Percentiles rank a stretch among this genome's conserved stretches.
Evolutionary conservation across 306 rosid genomes (phyloP).

Genomic region (Corylus avellana): DNA sequence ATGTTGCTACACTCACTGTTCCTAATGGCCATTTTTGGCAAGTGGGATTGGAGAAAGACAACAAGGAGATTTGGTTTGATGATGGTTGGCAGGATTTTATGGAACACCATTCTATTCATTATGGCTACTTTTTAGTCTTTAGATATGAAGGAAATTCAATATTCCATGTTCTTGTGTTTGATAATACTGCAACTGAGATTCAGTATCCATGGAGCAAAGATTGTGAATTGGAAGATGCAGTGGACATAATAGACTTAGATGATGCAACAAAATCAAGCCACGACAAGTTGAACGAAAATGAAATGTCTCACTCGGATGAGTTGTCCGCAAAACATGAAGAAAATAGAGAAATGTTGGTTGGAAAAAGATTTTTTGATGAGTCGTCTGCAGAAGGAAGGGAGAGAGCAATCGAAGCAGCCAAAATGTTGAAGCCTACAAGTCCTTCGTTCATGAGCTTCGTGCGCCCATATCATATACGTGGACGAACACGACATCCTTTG

Average conservation of each 20-base stretch:
- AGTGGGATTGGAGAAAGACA: constrained; percentile 11
- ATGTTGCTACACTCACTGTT: not conserved
- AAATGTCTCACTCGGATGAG: not conserved
- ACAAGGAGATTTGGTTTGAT: constrained; percentile 11
- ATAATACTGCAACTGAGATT: constrained; percentile 21
- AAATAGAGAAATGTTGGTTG: not conserved
- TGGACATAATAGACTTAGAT: not conserved
- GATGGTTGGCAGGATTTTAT: constrained; percentile 16
- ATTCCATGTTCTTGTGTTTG: constrained; percentile 17
- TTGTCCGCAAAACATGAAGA: not conserved
- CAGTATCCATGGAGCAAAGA: constrained; percentile 12
- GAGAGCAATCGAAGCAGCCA: constrained; percentile 3
- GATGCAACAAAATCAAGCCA: not conserved
- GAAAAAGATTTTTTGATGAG: too few species aligned
- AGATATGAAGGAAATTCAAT: constrained; percentile 18
- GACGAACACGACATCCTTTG: not conserved
- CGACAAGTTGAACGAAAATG: not conserved
- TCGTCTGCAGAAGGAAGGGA: not conserved
- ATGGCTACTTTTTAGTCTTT: constrained; percentile 26
- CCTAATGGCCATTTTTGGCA: constrained; percentile 24
- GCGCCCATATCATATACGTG: not conserved
- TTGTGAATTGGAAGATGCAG: not conserved
- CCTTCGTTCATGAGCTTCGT: constrained; percentile 18
- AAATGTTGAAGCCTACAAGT: not conserved
- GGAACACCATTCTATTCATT: constrained; percentile 1